Evolutionary conservation across 306 rosid species (phyloP).

Genomic region (barrel medic (Medicago truncatula)): MtrunA17r5.0-ANR NC_053045.1:27523001-27523500

Average conservation of each 20-base stretch:
- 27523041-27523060: neutral
- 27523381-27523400: neutral
- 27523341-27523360: neutral
- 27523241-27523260: conserved; percentile 65
- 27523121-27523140: neutral
- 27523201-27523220: conserved; percentile 65
- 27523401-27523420: conserved; percentile 87
- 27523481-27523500: conserved; percentile 68
- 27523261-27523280: conserved; percentile 85
- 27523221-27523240: conserved; percentile 64
- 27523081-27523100: neutral
- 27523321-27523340: neutral
- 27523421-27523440: conserved; percentile 84
- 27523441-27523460: conserved; percentile 79
- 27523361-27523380: neutral
- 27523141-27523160: neutral
- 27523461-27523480: conserved; percentile 67
- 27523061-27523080: conserved; percentile 1
- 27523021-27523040: neutral
- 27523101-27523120: neutral
- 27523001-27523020: neutral
- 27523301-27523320: neutral
- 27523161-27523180: neutral
- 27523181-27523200: neutral
- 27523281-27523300: conserved; percentile 65